Evolutionary conservation across 2,329 filamentous ascomycete genomes (phyloP), one percentile per base, ranked within the genome.

Genomic region (Monosporascus sp.): DNA sequence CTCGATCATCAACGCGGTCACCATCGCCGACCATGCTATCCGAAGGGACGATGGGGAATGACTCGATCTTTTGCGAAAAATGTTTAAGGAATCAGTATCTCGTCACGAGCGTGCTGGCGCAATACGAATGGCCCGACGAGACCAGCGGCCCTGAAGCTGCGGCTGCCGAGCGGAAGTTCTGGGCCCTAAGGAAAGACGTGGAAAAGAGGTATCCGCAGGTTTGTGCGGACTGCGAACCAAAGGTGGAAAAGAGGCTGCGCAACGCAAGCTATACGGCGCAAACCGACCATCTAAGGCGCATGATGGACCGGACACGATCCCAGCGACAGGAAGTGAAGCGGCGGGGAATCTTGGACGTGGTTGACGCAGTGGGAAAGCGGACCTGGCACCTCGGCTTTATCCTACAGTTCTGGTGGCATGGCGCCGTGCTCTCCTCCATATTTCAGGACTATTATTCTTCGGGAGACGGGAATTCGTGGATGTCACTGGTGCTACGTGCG

Each of bases 11-110:
- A 15, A 57, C 60, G 31, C 63, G 60, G 51, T 62, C 60, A 53
- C 65, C 54, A 56, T 60, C 66, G 39, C 62, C 67, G 35, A 57
- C 64, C 48, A 48, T 62, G 55, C 62, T 69, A 53, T 71, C 60
- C 58, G 65, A 63, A 66, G 72, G 61, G 61, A 66, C 58, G 57
- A 58, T 55, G 36, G 54, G 64, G 4, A 60, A 66, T 25, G 67
- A 74, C 52, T 66, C 62, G 50, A 74, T 79, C 57, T 88, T 83
- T 65, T 99, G 94, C 77, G 73, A 80, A 48, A 87, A 80, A 52
- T 99, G 94, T 65, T 74, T 92, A 50, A 90, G 90, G 69, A 97
- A 99, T 69, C 94, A 99, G 68, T 85, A 89, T 52, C 77, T 97
- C 7, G 84, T 92, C 60, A 87, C 85, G 36, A 80, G 85, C 44